Evolutionary conservation across 139 green algal genomes (phyloP), one percentile per base, ranked within the genome.

Genomic region (Coelastrella sp.): DNA sequence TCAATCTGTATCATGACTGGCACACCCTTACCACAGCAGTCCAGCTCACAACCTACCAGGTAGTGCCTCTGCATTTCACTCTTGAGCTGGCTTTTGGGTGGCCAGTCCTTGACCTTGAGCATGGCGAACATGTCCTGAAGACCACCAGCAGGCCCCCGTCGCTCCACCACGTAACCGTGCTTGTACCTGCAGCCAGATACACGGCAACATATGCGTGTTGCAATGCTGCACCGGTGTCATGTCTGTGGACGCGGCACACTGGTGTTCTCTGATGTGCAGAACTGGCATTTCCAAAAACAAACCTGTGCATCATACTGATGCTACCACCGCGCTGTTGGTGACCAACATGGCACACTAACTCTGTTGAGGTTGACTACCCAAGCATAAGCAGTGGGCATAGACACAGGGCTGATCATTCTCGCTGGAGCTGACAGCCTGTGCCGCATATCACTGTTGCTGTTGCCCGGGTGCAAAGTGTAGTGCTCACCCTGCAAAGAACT

Each of bases 101-200:
- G 97, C 92, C 94, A 98, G 94, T 98, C 97, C 94, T 98, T 98
- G 54, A 98, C 94, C 93, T 98, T 98, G 74, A 97, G 87, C 94
- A 98, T 97, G 76, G 84, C 84, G n/a, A 64, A 47, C 54, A 57
- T 5, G 11, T 32, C 6, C 13, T 32, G 85, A 58, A 87, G 86
- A 89, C 83, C 77, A 61, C 81, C 87, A 54, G 11, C 14, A 54
- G 20, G 2, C 73, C 74, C 19, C 73, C 74, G 77, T 7, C 32
- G 61, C 90, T 93, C 85, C 3, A 77, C 22, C 32, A 56, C 17
- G 17, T 23, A 14, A 61, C 85, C 85, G 0, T 82, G 58, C 17
- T 61, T 61, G 73, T 80, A 90, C 22, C 73, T 80, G 74, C 6
- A 65, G 4, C 73, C 73, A 23, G 10, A 47, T 54, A 47, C 83